phyloP scores from a whole-genome alignment of 2,329 filamentous ascomycete species.

The Aureobasidium sp. region DNA sequence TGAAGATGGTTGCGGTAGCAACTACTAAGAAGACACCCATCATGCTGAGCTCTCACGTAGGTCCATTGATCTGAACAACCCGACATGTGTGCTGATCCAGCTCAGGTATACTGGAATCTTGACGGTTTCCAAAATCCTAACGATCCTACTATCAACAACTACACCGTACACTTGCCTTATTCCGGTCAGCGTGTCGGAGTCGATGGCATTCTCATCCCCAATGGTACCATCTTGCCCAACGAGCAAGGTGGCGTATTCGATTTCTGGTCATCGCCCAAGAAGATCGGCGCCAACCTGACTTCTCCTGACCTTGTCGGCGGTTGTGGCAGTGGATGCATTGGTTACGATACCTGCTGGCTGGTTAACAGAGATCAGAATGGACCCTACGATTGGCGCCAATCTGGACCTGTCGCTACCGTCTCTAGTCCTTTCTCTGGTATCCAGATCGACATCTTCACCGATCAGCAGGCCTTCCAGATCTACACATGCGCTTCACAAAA shows the following conservation, averaged over 20 bases:
- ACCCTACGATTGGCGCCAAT: constrained; percentile 54
- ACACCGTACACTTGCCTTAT: constrained; percentile 65
- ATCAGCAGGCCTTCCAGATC: constrained; percentile 82
- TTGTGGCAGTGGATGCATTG: constrained; percentile 74
- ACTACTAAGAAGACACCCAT: constrained; percentile 71
- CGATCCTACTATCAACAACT: constrained; percentile 56
- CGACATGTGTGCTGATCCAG: background rate
- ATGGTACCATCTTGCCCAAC: constrained; percentile 58
- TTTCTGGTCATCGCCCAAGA: constrained; percentile 75
- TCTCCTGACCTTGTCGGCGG: constrained; percentile 57
- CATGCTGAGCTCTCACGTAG: constrained; percentile 66
- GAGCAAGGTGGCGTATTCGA: constrained; percentile 60
- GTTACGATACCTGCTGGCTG: constrained; percentile 72
- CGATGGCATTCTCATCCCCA: constrained; percentile 45
- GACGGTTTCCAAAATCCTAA: constrained; percentile 69
- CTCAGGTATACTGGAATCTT: constrained; percentile 71
- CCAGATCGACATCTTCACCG: constrained; percentile 67
- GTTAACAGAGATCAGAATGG: constrained; percentile 53
- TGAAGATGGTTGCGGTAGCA: constrained; percentile 62
- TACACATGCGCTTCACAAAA: constrained; percentile 76
- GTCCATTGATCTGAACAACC: background rate
- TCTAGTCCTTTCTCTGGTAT: constrained; percentile 73
- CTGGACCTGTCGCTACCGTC: constrained; percentile 54
- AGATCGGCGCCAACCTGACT: constrained; percentile 61
- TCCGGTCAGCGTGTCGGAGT: constrained; percentile 59